phyloP scores from a whole-genome alignment of 1,139 yeast genomes.

The Candida sp. region DNA sequence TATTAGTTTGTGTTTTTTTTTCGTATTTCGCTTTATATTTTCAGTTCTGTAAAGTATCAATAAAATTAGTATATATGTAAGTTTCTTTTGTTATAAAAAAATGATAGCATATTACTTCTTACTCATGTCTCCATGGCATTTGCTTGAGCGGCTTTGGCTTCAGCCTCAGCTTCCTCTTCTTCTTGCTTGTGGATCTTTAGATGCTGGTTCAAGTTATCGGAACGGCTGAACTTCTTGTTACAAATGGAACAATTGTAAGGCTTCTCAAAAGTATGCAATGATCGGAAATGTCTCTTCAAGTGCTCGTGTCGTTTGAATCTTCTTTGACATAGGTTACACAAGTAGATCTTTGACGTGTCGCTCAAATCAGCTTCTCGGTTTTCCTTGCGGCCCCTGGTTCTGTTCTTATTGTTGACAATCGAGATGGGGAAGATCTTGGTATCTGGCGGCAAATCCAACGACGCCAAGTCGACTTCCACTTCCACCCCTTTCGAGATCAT shows the following conservation, averaged over 20 bases:
- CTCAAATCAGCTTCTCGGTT: conserved; percentile 50
- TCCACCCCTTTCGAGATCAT: conserved; percentile 36
- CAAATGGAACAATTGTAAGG: conserved; percentile 78
- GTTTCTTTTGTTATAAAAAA: neutral
- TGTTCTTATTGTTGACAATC: conserved; percentile 35
- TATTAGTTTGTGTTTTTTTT: neutral
- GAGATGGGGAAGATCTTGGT: conserved; percentile 42
- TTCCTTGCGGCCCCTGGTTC: conserved; percentile 51
- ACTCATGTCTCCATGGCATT: neutral
- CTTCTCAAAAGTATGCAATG: conserved; percentile 75
- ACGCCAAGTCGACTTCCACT: conserved; percentile 45
- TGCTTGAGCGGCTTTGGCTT: conserved; percentile 1
- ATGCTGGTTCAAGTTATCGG: conserved; percentile 80
- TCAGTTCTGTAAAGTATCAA: conserved; percentile 1
- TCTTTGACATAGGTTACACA: conserved; percentile 57
- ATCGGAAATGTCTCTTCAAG: conserved; percentile 74
- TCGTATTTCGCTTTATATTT: neutral
- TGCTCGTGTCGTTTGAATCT: conserved; percentile 82
- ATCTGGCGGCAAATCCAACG: conserved; percentile 46
- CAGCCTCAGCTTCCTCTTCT: conserved; percentile 19
- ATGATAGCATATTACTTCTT: neutral
- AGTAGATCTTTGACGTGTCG: conserved; percentile 44
- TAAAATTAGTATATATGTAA: neutral
- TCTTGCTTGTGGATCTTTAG: conserved; percentile 66
- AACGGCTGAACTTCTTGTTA: conserved; percentile 73